Conservation (phyloP, 768 basidiomycete species). For the Fomitopsis serialis region DNA sequence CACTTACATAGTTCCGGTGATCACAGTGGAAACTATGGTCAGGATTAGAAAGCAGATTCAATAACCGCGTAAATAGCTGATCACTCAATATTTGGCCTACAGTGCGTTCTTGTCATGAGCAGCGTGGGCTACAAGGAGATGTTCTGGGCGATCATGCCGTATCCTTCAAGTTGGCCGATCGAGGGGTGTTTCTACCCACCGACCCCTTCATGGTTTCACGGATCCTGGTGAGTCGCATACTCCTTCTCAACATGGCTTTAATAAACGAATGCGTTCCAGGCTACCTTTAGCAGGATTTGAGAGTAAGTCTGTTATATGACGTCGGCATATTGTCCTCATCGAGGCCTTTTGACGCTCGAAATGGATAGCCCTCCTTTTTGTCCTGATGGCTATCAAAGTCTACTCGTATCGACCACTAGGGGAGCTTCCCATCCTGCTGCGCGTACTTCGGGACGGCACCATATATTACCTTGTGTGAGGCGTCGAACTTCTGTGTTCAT, state of each 20-base stretch:
- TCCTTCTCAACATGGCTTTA: neutral
- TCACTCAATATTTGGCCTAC: no score
- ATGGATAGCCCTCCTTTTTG: slow-evolving; percentile 10
- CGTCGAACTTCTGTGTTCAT: neutral
- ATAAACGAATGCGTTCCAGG: neutral
- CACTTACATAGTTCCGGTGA: neutral
- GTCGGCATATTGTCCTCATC: no score
- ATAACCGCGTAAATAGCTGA: no score
- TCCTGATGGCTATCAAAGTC: slow-evolving; percentile 10
- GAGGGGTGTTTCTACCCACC: slow-evolving; percentile 6
- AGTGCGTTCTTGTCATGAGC: neutral
- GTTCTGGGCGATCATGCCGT: neutral
- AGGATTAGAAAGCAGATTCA: no score
- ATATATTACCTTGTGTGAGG: slow-evolving; percentile 11
- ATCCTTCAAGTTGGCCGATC: slow-evolving; percentile 8
- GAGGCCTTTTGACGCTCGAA: no score
- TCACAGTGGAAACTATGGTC: neutral
- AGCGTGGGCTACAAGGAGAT: neutral
- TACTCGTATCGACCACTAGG: slow-evolving; percentile 11
- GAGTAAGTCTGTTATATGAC: slow-evolving; percentile 5
- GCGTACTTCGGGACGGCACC: slow-evolving; percentile 12
- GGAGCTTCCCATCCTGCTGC: slow-evolving; percentile 8
- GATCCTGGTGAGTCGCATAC: slow-evolving; percentile 6
- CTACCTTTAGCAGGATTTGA: slow-evolving; percentile 9
- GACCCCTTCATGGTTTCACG: neutral